phyloP scores from a whole-genome alignment of 176 grass and related monocot species.

The Oryza officinalis region DNA sequence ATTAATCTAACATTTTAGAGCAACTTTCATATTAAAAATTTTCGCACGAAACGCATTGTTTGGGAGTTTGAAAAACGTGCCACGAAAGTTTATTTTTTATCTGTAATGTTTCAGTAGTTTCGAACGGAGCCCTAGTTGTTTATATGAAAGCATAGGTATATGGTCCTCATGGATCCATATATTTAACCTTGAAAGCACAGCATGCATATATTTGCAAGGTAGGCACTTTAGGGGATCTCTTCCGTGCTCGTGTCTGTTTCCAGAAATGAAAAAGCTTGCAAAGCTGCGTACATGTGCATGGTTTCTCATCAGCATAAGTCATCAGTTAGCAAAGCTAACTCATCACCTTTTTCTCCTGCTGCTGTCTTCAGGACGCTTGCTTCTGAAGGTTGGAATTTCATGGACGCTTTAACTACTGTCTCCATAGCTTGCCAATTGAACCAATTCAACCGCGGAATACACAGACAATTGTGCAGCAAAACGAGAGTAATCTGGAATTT shows the following conservation, averaged over 20 bases:
- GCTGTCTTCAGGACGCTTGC: constrained; percentile 4
- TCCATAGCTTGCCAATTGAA: background rate
- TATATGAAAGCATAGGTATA: background rate
- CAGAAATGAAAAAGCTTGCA: constrained; percentile 7
- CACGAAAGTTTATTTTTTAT: too few relatives aligned
- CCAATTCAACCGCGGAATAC: background rate
- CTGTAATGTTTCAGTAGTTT: too few relatives aligned
- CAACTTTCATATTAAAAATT: too few relatives aligned
- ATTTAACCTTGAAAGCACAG: background rate
- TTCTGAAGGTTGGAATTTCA: constrained; percentile 15
- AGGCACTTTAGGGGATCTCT: background rate
- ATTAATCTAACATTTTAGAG: too few relatives aligned
- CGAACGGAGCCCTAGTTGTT: too few relatives aligned
- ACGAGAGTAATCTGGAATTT: too few relatives aligned
- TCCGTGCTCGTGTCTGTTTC: background rate
- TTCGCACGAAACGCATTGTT: too few relatives aligned
- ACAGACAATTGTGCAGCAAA: background rate
- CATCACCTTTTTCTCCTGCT: background rate
- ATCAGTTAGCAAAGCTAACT: background rate
- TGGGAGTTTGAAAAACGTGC: too few relatives aligned
- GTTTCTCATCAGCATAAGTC: background rate
- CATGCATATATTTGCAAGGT: background rate
- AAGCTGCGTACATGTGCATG: background rate
- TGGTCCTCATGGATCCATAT: too few relatives aligned
- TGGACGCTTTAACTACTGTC: background rate